Evolutionary conservation across 108 stramenopile species (phyloP), one percentile per base, ranked within the genome.

Genomic region (Skeletonema grethae): DNA sequence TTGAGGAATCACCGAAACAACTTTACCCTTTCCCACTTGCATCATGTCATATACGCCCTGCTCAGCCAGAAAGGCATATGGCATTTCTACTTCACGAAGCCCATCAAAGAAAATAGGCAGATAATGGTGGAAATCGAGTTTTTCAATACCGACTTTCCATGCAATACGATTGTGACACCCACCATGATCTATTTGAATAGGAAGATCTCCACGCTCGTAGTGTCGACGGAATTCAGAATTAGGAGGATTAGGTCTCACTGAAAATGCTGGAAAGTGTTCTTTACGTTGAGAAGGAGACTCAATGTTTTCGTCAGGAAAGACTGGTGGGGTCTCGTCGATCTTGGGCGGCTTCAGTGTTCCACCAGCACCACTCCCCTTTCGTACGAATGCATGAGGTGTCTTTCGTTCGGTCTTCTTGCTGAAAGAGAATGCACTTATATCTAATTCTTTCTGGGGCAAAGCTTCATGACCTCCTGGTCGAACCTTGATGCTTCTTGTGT

Each of bases 31-130:
- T 11, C 87, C 90, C 9, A 85, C 67, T 39, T 85, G 82, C 78
- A 94, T 83, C 91, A 95, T 92, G 73, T 95, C 95, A 62, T 94
- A 90, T 20, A 91, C 90, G 7, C 93, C 95, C 73, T 92, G 91
- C 70, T 94, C 93, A 5, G 95, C 88, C 16, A 95, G 80, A 63
- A 95, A 95, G 25, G 89, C 83, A 70, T 94, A 95, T 12, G 95
- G 95, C 86, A 86, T 78, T 72, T 95, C 95, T 15, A 87, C 48
- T 78, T 95, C 95, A 63, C 95, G 89, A 28, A 95, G 84, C 56
- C 95, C 95, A 75, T 95, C 95, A 34, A 92, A 92, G 77, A 95
- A 95, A 30, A 95, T 91, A 22, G 95, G 95, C 31, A 95, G 74
- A 77, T 95, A 95, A 75, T 95, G 93, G 72, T 92, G 91, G 60